phyloP scores from a whole-genome alignment of 306 rosid genomes.

The Quercus parvula region DNA sequence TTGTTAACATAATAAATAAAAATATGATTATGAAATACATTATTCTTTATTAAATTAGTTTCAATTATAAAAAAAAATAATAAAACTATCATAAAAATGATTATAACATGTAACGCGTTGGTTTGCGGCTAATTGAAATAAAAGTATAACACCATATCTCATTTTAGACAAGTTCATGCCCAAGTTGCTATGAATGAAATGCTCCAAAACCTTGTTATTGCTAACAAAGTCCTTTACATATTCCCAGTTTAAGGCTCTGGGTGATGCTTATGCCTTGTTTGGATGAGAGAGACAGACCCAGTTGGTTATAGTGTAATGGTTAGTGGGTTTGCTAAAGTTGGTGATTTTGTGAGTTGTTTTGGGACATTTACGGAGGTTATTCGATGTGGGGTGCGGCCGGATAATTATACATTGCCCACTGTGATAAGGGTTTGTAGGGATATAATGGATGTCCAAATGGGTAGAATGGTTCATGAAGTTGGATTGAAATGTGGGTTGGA shows the following conservation, averaged over 20 bases:
- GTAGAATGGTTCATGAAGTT: conserved; percentile 45
- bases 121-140: too few species aligned
- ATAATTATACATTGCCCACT: conserved; percentile 63
- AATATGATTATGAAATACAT: too few species aligned
- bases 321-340: conserved; percentile 63
- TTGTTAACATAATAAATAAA: too few species aligned
- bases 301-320: conserved; percentile 63
- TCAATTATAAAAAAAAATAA: too few species aligned
- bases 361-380: conserved; percentile 56
- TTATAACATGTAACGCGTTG: accelerated
- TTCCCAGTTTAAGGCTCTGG: conserved; percentile 36
- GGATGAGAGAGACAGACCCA: conserved; percentile 45
- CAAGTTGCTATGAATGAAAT: conserved; percentile 37
- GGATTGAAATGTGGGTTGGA: conserved; percentile 53
- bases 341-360: conserved; percentile 48
- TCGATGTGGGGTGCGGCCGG: conserved; percentile 35
- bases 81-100: too few species aligned
- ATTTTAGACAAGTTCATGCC: conserved; percentile 62
- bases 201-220: conserved; percentile 40
- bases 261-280: conserved; percentile 51
- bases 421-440: conserved; percentile 64
- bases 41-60: too few species aligned
- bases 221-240: conserved; percentile 70
- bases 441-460: conserved; percentile 43
- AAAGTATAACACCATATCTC: conserved; percentile 29